Evolutionary conservation across 202 grass and related monocot species (phyloP), one percentile per base, ranked within the genome.

Genomic region (Sporobolus alterniflorus): DNA sequence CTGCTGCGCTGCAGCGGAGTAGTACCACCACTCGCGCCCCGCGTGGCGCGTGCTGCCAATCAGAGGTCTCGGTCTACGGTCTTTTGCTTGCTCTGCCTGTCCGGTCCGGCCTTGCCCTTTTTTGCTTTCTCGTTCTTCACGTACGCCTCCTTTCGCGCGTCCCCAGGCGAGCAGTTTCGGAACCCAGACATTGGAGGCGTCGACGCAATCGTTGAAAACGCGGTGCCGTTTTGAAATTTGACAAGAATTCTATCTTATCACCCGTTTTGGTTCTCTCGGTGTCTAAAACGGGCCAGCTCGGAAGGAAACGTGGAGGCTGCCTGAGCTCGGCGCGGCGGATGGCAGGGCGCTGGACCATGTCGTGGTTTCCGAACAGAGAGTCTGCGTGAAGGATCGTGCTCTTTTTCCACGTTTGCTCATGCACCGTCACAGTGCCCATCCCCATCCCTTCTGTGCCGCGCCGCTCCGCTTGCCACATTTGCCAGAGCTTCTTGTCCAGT

Each of bases 91-190:
- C 69, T 22, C 39, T 31, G 54, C 43, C 31, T 5, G 56, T 17
- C 52, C 15, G 52, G 36, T 56, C 33, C 39, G 51, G 55, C 57
- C 68, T 21, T 5, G 11, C 31, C 40, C 55, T 31, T 81, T n/a
- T 89, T 65, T 36, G 68, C 82, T 85, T 76, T 85, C 71, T 82
- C 31, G 10, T 80, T 33, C 28, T 79, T 69, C 56, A 28, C 28
- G n/a, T 5, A 9, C 52, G 1, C 2, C 42, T 76, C 40, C 67
- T 89, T 85, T 77, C 67, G 65, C 88, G 46, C 48, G 82, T 34
- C 48, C 48, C 72, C 18, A 89, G 87, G 62, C 21, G 13, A 41
- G 28, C 60, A 46, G 28, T 64, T 68, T 75, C 59, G 69, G 36
- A 17, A 48, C 29, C 25, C 18, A 33, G 64, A 75, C 70, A 52